Evolutionary conservation across 2,329 filamentous ascomycete genomes (phyloP), one percentile per base, ranked within the genome.

Genomic region (Shiraia sp.): DNA sequence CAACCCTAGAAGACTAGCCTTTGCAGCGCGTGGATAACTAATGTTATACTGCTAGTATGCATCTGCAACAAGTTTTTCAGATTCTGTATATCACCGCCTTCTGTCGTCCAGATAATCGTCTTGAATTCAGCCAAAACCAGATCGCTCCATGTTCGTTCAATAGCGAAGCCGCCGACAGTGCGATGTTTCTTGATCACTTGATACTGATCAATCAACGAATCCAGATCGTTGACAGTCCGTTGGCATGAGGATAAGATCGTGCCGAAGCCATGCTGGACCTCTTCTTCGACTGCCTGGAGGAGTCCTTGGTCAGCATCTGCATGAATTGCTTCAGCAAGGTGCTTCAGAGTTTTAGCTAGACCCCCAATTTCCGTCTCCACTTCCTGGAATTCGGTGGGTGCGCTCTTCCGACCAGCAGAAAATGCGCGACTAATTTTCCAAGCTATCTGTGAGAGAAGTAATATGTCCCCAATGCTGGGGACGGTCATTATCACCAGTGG

Each of bases 381-480:
- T 26, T 72, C 68, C 12, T 65, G 59, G 45, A 76, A 75, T 17
- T 73, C 70, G 22, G 54, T 22, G 1, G 72, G 73, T 6, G 70
- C 70, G 38, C 60, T 57, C 36, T 66, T 66, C 23, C 68, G 65
- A 17, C 69, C 69, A 14, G 72, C 59, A 4, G 65, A 68, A 51
- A 76, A 77, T 2, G 72, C 68, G 35, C 71, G 57, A 17, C 71
- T 72, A 28, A 72, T 70, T 47, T 68, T 73, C 72, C 72, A 75
- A 15, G 73, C 72, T 29, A 69, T 63, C 52, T 75, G 72, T 4
- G 72, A 74, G 12, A 75, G 63, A 66, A 73, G 71, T 28, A 76
- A 51, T 14, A 75, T 71, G 57, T 75, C 73, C 41, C 72, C 73
- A 43, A 67, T 59, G 19, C 49, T 70, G 42, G 63, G 65, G 45